Base-by-base conservation (phyloP, 208 protist species). In the Acanthamoeba healyi region DNA sequence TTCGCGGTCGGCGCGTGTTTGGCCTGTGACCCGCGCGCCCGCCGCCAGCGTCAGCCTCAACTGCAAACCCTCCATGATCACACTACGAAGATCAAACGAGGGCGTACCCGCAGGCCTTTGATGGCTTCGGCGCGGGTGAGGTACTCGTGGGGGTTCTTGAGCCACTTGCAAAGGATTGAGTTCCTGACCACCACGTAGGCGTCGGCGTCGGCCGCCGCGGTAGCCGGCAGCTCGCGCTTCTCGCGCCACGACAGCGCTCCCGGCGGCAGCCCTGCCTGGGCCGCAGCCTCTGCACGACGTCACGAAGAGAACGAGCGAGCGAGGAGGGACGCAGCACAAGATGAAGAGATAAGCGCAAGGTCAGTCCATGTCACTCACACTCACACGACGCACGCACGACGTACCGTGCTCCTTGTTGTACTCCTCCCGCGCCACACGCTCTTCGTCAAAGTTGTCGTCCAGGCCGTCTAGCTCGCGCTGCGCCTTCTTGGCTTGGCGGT, bases 141-240 rank as follows among this genome's bases (percentile, higher is more conserved):
- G 65, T 93, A 93, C 63, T 93, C 89, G 29, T 38, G 40, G 12
- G 67, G 58, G 70, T 93, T 93, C 42, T 61, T 65, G 44, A 82
- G 61, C 89, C 89, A 93, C 26, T 82, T 93, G 44, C 34, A 82
- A 4, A 93, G 40, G 40, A 93, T n/a, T 32, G 89, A 77, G 65
- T 93, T 93, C 26, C 89, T 24, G n/a, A 93, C 89, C 49, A 42
- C 49, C 49, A 93, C 65, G 65, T 93, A 93, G 29, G 51, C 84
- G 1, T 32, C 29, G 26, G 58, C 6, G 40, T 77, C 42, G 42
- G 58, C 65, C 24, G 46, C 67, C 0, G 89, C 65, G 0, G 65
- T 82, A 14, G 42, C 49, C 2, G 89, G 89, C 58, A 93, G 89
- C 65, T 93, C 89, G 92, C 89, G 24, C 89, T 82, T 93, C 46